Conservation (phyloP, 2,329 filamentous ascomycete species). For the Scopulariopsis brevicaulis region DNA sequence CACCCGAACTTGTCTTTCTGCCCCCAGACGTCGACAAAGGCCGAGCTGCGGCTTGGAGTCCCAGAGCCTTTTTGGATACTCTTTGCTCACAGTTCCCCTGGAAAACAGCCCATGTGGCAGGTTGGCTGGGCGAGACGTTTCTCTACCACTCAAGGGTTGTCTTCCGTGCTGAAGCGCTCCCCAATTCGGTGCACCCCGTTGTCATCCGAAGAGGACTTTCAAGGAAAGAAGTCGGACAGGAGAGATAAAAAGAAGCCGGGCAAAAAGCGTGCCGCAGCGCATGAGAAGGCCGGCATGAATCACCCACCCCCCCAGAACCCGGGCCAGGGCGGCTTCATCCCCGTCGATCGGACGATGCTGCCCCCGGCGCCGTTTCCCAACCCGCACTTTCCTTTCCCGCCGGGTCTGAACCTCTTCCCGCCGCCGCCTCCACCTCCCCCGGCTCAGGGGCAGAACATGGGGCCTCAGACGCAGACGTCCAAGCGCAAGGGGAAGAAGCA, state of each 20-base stretch:
- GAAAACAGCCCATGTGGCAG: background rate
- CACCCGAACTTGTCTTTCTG: background rate
- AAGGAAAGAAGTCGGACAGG: too few species aligned
- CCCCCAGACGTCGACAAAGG: background rate
- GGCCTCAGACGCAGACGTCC: background rate
- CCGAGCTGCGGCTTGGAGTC: background rate
- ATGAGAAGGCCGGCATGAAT: background rate
- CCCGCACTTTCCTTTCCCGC: background rate
- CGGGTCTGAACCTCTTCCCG: background rate
- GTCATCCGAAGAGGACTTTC: too few species aligned
- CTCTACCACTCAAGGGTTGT: background rate
- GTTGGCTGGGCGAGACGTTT: background rate
- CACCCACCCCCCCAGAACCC: background rate
- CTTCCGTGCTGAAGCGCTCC: too few species aligned
- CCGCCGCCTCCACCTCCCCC: background rate
- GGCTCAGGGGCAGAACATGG: background rate
- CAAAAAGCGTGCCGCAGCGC: background rate
- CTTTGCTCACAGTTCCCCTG: background rate
- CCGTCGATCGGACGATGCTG: background rate
- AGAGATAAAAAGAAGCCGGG: background rate
- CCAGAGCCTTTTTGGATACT: background rate
- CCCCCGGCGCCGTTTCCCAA: background rate
- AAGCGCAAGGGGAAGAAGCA: background rate
- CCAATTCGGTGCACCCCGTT: too few species aligned
- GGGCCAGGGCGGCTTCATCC: background rate